Conservation (phyloP, 1,284 basidiomycete species). For the Wolfiporia cocos region DNA sequence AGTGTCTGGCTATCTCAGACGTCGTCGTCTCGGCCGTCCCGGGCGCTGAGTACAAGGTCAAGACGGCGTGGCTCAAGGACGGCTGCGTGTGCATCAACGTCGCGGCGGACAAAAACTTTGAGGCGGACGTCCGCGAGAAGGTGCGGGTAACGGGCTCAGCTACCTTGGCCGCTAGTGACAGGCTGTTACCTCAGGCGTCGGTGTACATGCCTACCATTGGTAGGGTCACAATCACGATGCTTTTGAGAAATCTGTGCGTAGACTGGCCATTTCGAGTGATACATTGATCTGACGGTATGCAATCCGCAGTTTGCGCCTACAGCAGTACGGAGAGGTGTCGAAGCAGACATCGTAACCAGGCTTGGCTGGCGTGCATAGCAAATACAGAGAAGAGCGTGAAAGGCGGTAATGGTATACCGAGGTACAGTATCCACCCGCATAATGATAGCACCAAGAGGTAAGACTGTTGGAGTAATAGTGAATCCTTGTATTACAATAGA, state of each 20-base stretch:
- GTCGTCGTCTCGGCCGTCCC: constrained; percentile 92
- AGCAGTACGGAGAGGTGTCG: constrained; percentile 51
- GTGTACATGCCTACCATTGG: constrained; percentile 93
- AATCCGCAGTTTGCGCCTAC: constrained; percentile 58
- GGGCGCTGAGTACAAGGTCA: constrained; percentile 81
- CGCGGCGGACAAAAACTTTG: constrained; percentile 95
- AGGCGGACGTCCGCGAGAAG: constrained; percentile 87
- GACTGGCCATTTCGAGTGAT: not conserved
- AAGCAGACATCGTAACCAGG: not conserved
- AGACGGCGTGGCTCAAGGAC: constrained; percentile 86
- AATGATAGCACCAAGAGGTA: no score
- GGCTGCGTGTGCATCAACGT: constrained; percentile 94
- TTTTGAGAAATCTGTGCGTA: constrained; percentile 89
- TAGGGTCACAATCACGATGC: constrained; percentile 95
- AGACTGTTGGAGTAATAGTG: not conserved
- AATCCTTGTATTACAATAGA: constrained; percentile 6
- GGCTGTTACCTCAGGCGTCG: constrained; percentile 61
- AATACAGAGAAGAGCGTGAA: not conserved
- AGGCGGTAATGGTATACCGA: not conserved
- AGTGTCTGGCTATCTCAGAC: constrained; percentile 78
- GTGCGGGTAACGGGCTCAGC: constrained; percentile 33
- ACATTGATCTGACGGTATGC: not conserved
- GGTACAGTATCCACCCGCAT: not conserved
- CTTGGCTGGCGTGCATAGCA: not conserved
- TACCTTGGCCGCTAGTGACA: no score